Evolutionary conservation across 352 stramenopile species (phyloP).

Genomic region (Globisporangium iwayamae): DNA sequence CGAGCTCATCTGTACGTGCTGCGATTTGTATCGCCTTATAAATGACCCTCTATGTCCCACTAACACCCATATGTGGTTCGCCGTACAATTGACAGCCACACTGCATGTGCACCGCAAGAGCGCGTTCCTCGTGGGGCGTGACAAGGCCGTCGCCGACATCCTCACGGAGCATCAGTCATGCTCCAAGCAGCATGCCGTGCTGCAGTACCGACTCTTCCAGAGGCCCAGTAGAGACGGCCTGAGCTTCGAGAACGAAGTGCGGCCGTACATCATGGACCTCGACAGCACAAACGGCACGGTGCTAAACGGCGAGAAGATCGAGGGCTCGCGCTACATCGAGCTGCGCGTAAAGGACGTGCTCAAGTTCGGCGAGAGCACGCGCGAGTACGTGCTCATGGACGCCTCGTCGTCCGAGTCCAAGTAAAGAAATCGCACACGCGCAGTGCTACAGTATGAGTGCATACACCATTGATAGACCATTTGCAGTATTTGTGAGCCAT

Average conservation of each 20-base stretch:
- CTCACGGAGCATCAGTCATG: constrained; percentile 92
- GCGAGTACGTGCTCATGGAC: constrained; percentile 96
- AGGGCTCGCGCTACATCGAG: constrained; percentile 95
- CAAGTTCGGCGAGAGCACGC: constrained; percentile 94
- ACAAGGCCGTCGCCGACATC: constrained; percentile 94
- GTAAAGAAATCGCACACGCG: neutral
- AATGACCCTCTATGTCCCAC: neutral
- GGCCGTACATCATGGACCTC: constrained; percentile 98
- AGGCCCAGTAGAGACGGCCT: constrained; percentile 58
- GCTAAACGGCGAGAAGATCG: constrained; percentile 94
- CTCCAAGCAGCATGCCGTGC: constrained; percentile 97
- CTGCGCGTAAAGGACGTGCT: constrained; percentile 95
- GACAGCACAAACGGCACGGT: constrained; percentile 97
- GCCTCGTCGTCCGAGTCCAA: constrained; percentile 24
- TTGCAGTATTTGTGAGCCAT: too few species aligned
- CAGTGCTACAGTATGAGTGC: too few species aligned
- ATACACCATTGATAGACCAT: constrained; percentile 5
- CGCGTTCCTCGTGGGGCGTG: constrained; percentile 92
- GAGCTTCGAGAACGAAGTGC: constrained; percentile 57
- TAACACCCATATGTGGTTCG: neutral
- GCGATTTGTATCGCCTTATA: neutral
- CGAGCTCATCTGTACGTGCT: constrained; percentile 56
- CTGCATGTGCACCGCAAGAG: constrained; percentile 96
- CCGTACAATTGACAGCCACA: constrained; percentile 71
- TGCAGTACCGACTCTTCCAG: constrained; percentile 92